A percentile compares a stretch with the other conserved stretches of the same genome.
Evolutionary conservation across 2,329 filamentous ascomycete genomes (phyloP).

Genomic region (Sclerotiophoma versabilis): DNA sequence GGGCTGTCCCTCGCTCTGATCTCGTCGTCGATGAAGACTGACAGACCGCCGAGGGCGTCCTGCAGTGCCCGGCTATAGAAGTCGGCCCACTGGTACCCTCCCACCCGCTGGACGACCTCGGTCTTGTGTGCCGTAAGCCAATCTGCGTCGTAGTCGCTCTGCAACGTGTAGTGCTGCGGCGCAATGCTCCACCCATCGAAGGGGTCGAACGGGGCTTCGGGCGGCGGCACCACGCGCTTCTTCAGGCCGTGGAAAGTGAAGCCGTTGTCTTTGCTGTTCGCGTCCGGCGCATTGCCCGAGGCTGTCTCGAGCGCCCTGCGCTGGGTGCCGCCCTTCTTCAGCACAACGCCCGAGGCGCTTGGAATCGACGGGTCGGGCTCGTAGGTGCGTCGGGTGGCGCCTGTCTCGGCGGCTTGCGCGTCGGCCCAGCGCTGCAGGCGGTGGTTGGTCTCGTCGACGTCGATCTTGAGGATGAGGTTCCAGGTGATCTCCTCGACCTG

Average conservation of each 20-base stretch:
- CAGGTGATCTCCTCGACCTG: constrained; percentile 89
- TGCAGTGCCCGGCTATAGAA: constrained; percentile 83
- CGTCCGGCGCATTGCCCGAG: constrained; percentile 29
- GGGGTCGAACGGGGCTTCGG: constrained; percentile 83
- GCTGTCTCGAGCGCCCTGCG: constrained; percentile 52
- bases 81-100: constrained; percentile 83
- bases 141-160: constrained; percentile 75
- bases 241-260: constrained; percentile 81
- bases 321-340: constrained; percentile 74
- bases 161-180: constrained; percentile 71
- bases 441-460: constrained; percentile 68
- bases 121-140: constrained; percentile 73
- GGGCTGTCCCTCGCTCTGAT: constrained; percentile 49
- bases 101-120: constrained; percentile 72
- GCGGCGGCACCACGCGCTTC: constrained; percentile 65
- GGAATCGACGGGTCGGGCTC: constrained; percentile 27
- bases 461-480: constrained; percentile 78
- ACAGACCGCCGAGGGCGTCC: constrained; percentile 88
- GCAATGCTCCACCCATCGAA: constrained; percentile 78
- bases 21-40: constrained; percentile 86
- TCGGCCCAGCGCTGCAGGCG: constrained; percentile 74
- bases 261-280: constrained; percentile 40
- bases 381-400: constrained; percentile 50
- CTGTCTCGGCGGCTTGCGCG: constrained; percentile 66
- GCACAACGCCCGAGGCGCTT: constrained; percentile 28